Evolutionary conservation across 2,329 filamentous ascomycete species (phyloP).

Genomic region (Scedosporium minutisporum): DNA sequence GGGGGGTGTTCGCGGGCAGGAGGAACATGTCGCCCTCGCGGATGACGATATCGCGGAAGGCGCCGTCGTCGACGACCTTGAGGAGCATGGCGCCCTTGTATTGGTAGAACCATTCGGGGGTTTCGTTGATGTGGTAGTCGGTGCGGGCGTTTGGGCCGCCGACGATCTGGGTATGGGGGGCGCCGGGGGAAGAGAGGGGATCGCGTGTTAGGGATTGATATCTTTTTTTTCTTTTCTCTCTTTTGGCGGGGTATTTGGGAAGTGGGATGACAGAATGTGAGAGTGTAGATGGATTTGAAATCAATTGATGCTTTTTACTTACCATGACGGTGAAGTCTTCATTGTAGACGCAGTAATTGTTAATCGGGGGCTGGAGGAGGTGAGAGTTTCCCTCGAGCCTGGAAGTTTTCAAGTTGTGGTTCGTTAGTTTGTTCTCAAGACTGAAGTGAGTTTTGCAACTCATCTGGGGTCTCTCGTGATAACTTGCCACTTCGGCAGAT

Average conservation of each 20-base stretch:
- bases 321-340: conserved; percentile 75
- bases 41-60: conserved; percentile 80
- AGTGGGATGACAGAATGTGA: background rate
- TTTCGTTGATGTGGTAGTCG: conserved; percentile 97
- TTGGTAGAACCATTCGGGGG: conserved; percentile 97
- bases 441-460: background rate
- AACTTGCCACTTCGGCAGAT: conserved; percentile 49
- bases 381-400: conserved; percentile 91
- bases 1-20: conserved; percentile 85
- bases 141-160: conserved; percentile 92
- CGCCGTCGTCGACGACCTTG: conserved; percentile 67
- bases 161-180: conserved; percentile 52
- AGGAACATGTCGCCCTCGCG: conserved; percentile 90
- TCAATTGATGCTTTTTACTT: conserved; percentile 4
- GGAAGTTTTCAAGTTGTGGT: background rate
- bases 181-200: conserved; percentile 4
- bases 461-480: background rate
- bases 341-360: conserved; percentile 96
- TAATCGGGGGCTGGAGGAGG: conserved; percentile 85
- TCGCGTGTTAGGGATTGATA: background rate
- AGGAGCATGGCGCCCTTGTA: conserved; percentile 88
- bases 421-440: background rate
- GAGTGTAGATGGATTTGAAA: background rate
- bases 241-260: background rate
- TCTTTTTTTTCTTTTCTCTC: background rate